These are phyloP conservation scores for Sporothrix schenckii DNA, from an alignment of 2,329 filamentous ascomycete species.

Conservation along the genomic window DNA sequence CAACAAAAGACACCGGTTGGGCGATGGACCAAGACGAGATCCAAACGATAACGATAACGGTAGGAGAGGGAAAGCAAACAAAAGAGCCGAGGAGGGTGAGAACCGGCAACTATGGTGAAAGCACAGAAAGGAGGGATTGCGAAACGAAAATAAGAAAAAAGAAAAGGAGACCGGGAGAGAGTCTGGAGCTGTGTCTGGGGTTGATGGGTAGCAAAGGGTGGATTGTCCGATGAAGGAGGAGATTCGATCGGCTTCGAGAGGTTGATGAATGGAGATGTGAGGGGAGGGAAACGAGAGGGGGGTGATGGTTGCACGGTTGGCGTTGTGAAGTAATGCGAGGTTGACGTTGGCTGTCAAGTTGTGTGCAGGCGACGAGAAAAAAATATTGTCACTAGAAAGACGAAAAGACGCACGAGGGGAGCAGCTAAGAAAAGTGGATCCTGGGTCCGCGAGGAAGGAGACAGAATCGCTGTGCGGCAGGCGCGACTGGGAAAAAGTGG, in stretches of 20 bases:
- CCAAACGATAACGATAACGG: neutral
- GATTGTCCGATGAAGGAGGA: neutral
- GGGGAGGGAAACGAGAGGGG: neutral
- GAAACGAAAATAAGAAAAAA: neutral
- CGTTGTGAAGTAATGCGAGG: conserved; percentile 15
- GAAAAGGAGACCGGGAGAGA: neutral
- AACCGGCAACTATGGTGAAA: neutral
- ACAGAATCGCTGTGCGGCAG: conserved; percentile 13
- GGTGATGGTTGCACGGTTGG: conserved; percentile 17
- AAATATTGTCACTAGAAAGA: conserved; percentile 19
- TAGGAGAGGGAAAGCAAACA: neutral
- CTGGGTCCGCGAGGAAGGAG: conserved; percentile 24
- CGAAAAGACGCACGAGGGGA: conserved; percentile 19
- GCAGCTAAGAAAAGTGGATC: conserved; percentile 12
- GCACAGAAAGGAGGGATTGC: conserved; percentile 4
- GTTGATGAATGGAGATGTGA: conserved; percentile 8
- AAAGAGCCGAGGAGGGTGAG: conserved; percentile 3
- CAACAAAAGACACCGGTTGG: conserved; percentile 16
- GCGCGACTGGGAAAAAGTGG: conserved; percentile 22
- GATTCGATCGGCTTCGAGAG: neutral
- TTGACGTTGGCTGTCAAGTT: conserved; percentile 9
- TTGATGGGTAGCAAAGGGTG: neutral
- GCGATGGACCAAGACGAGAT: neutral
- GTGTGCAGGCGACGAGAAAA: conserved; percentile 25
- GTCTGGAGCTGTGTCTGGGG: neutral